Conservation (phyloP, 805 yeast species). For the Candida suzukii region DNA sequence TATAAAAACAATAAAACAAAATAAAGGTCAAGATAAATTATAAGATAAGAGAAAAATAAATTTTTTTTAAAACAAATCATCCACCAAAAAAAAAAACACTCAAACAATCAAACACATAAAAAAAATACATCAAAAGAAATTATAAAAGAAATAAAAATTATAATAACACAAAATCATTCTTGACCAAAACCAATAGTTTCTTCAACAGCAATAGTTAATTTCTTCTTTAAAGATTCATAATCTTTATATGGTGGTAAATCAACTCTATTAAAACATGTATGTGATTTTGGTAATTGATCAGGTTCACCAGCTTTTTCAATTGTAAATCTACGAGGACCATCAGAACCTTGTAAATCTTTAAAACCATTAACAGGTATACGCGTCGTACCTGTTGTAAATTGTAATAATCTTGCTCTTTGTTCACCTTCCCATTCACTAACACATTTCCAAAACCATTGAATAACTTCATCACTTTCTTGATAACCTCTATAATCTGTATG, state of each 20-base stretch:
- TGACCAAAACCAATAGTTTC: conserved; percentile 99
- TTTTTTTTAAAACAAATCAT: no score
- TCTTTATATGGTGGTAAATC: conserved; percentile 92
- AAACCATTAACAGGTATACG: conserved; percentile 99
- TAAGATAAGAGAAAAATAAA: no score
- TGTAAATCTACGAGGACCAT: conserved; percentile 98
- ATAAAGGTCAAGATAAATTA: no score
- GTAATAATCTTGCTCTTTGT: conserved; percentile 90
- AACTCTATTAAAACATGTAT: conserved; percentile 97
- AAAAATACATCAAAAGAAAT: not conserved
- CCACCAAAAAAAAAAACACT: not conserved
- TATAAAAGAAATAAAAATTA: not conserved
- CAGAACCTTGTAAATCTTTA: conserved; percentile 97
- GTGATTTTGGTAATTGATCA: conserved; percentile 91
- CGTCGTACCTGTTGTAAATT: conserved; percentile 98
- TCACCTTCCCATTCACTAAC: conserved; percentile 92
- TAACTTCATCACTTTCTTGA: conserved; percentile 91
- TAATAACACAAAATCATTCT: conserved; percentile 40
- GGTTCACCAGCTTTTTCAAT: conserved; percentile 97
- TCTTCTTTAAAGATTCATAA: conserved; percentile 78
- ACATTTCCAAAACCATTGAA: conserved; percentile 98
- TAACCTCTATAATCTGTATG: conserved; percentile 98
- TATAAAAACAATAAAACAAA: no score
- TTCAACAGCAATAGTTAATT: conserved; percentile 92
- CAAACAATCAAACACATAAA: not conserved